A percentile compares a stretch with the other conserved stretches of the same genome.
Conservation (phyloP, 495 filamentous ascomycete genomes). For the Physcia stellaris region DNA sequence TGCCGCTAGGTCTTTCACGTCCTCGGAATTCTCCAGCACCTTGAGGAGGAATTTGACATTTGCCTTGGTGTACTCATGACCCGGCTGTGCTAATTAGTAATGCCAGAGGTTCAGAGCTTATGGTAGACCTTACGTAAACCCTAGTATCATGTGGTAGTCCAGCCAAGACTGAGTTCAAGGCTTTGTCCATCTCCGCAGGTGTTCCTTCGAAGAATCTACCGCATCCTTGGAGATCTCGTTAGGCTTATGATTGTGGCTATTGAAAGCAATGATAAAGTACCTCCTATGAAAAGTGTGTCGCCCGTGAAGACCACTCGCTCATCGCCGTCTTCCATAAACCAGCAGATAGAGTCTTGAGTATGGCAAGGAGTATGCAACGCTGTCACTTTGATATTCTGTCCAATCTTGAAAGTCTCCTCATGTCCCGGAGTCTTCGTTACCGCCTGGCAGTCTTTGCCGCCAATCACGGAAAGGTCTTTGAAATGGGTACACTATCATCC, state of each 20-base stretch:
- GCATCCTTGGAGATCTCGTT: no score
- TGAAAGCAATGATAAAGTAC: no score
- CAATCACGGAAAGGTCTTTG: conserved; percentile 56
- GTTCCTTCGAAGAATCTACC: conserved; percentile 96
- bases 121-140: conserved; percentile 56
- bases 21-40: conserved; percentile 51
- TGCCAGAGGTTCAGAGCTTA: background rate
- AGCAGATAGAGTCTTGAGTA: conserved; percentile 97
- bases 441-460: conserved; percentile 71
- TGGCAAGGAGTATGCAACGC: conserved; percentile 95
- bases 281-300: conserved; percentile 89
- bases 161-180: conserved; percentile 74
- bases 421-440: conserved; percentile 65
- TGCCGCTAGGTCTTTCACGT: conserved; percentile 59
- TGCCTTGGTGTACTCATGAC: conserved; percentile 92
- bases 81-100: conserved; percentile 41
- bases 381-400: conserved; percentile 65
- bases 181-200: conserved; percentile 80
- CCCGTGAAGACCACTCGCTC: conserved; percentile 86
- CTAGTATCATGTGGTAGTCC: conserved; percentile 80
- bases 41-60: conserved; percentile 79
- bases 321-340: conserved; percentile 64
- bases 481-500: conserved; percentile 52
- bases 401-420: conserved; percentile 68
- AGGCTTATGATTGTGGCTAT: background rate